Evolutionary conservation across 2,329 filamentous ascomycete species (phyloP), one percentile per base, ranked within the genome.

Genomic region (Penicillium sp.): DNA sequence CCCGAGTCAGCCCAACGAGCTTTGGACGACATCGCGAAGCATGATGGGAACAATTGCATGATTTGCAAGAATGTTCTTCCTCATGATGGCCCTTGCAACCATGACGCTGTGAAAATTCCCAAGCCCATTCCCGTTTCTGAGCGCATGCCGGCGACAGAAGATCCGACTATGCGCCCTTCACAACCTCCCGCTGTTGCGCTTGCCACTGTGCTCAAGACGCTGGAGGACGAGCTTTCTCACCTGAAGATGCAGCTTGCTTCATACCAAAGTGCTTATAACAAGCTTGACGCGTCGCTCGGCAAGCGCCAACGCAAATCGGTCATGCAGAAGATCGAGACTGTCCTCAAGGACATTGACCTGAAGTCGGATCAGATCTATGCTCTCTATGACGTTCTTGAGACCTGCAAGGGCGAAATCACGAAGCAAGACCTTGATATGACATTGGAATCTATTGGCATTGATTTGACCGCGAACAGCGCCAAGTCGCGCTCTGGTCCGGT

Each of bases 361-460:
- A 92, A 93, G 76, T 86, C 87, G 28, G 88, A 90, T 62, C 90
- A 93, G 74, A 88, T 96, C 43, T 96, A 96, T 76, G 84, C 86
- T 43, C 81, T 96, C 14, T 91, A 93, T 67, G 92, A 96, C 73
- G 91, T 95, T 1, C 81, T 95, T 0, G 91, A 94, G 73, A 91
- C 90, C 77, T 82, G 83, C 2, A 86, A 86, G 0, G 84, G 86
- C 69, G 81, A 83, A 63, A 88, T 90, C 82, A 84, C 80, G 0
- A 82, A 85, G 65, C 83, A 86, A 20, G 83, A 87, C 67, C 79
- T 88, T 45, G 87, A 90, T 67, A 80, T 87, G 67, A 90, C 88
- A 0, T 81, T 90, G 14, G 71, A 78, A 53, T 77, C 75, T 2
- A 77, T 79, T 62, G 77, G 77, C 5, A 73, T 79, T 58, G 71